These are phyloP conservation scores for Tetrapisispora arboricola DNA, from an alignment of 805 yeast genomes.

Conservation along the genomic window DNA sequence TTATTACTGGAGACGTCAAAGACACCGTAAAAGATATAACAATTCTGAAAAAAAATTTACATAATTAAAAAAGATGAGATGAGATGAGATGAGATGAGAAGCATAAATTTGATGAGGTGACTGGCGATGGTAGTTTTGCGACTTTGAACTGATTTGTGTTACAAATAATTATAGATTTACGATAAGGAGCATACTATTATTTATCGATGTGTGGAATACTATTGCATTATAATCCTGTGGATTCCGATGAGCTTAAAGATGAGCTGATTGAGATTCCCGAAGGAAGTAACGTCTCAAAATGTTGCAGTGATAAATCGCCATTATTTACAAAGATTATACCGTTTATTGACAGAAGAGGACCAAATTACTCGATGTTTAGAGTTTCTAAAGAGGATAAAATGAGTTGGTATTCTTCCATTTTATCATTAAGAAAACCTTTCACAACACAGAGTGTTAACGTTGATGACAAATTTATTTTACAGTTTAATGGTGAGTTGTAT, in stretches of 20 bases:
- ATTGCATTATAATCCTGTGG: slow-evolving; percentile 21
- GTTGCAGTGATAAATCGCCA: slow-evolving; percentile 3
- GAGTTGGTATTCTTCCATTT: slow-evolving; percentile 54
- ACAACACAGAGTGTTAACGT: slow-evolving; percentile 55
- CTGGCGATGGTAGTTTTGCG: too few species aligned
- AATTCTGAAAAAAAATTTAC: too few species aligned
- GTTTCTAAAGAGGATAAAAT: slow-evolving; percentile 8
- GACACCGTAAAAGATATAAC: too few species aligned
- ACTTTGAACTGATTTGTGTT: too few species aligned
- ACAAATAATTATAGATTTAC: too few species aligned
- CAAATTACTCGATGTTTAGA: slow-evolving; percentile 39
- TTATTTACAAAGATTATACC: slow-evolving; percentile 33
- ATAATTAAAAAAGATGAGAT: background rate
- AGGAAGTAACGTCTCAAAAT: background rate
- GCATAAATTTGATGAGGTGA: too few species aligned
- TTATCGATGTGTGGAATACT: slow-evolving; percentile 48
- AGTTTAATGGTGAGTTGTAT: slow-evolving; percentile 89
- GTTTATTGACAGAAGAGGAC: slow-evolving; percentile 50
- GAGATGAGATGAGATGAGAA: slow-evolving; percentile 3
- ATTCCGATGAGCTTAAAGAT: slow-evolving; percentile 5
- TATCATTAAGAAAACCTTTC: slow-evolving; percentile 72
- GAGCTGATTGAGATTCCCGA: slow-evolving; percentile 14
- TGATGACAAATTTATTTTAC: slow-evolving; percentile 38
- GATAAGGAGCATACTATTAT: background rate
- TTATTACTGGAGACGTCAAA: too few species aligned